Evolutionary conservation across 495 filamentous ascomycete species (phyloP), one percentile per base, ranked within the genome.

Genomic region (Parachaetomium inaequale): DNA sequence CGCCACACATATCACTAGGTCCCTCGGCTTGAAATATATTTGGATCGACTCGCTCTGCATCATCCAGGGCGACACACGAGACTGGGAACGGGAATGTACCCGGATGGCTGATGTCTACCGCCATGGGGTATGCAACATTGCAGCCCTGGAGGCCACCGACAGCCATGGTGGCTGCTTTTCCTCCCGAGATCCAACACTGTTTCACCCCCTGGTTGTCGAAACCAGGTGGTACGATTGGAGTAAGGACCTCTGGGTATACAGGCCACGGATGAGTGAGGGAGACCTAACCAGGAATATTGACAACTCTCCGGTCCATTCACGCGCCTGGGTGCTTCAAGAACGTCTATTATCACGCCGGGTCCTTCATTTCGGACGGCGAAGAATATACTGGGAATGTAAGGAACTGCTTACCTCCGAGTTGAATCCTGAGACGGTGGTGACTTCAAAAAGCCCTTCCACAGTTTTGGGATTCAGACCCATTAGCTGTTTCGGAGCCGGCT

Each of bases 41-140:
- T 71, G 66, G 66, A 52, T 71, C 17, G 68, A 72, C 38, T 42
- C 56, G 11, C 61, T 65, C 17, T 72, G 70, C 59, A 70, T 72
- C 51, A 26, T 68, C 31, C 70, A 70, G 53, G 34, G 36, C 17
- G 34, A 53, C 23, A 6, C 26, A 2, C 47, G 8, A 8, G 58
- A 60, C 47, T 52, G 58, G 58, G 46, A 60, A 21, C 58, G 15
- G 4, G 58, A 60, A 31, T 52, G 31, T 19, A 21, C 21, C 19
- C 21, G 25, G 1, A 60, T 60, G 46, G 58, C 58, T 6, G 58
- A 36, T n/a, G 58, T 60, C 34, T 60, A 51, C 15, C 47, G 32
- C 0, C 5, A 60, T 34, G 31, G 31, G 2, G 23, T 38, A 8
- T 38, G 19, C 11, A 54, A 36, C 31, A 54, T 54, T 7, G 50